These are phyloP conservation scores for Sindora glabra DNA, from an alignment of 306 rosid species.

Conservation along the genomic window DNA sequence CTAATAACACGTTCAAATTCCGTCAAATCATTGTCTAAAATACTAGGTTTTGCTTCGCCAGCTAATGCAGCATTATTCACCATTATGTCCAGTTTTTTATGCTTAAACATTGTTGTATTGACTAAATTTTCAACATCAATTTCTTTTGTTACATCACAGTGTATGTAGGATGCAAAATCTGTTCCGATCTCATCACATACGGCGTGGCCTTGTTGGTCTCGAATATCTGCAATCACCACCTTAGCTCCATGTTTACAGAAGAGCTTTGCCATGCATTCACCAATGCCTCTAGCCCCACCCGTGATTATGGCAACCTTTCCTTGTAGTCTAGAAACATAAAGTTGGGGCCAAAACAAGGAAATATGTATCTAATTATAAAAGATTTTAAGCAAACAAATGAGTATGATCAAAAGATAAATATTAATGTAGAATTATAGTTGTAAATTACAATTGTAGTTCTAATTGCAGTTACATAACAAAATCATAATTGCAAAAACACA, in stretches of 20 bases:
- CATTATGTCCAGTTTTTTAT: constrained; percentile 45
- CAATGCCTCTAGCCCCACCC: not conserved
- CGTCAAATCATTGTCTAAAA: constrained; percentile 2
- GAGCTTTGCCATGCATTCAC: not conserved
- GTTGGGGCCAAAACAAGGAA: too few relatives aligned
- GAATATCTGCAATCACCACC: not conserved
- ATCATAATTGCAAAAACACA: too few relatives aligned
- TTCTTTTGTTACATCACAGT: constrained; percentile 22
- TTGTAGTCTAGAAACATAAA: not conserved
- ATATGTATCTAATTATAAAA: too few relatives aligned
- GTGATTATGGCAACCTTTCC: not conserved
- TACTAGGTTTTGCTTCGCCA: constrained; percentile 10
- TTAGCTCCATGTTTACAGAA: not conserved
- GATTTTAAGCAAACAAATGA: too few relatives aligned
- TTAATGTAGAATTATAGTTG: too few relatives aligned
- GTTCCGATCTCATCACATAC: not conserved
- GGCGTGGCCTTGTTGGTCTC: not conserved
- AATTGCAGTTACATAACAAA: too few relatives aligned
- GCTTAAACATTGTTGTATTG: not conserved
- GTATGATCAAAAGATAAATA: too few relatives aligned
- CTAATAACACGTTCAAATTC: constrained; percentile 14
- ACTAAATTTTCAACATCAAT: not conserved
- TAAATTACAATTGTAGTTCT: too few relatives aligned
- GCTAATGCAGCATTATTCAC: constrained; percentile 29
- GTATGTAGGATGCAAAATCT: not conserved